Conservation (phyloP, 371 early-diverging fungal species). For the Apophysomyces variabilis region DNA sequence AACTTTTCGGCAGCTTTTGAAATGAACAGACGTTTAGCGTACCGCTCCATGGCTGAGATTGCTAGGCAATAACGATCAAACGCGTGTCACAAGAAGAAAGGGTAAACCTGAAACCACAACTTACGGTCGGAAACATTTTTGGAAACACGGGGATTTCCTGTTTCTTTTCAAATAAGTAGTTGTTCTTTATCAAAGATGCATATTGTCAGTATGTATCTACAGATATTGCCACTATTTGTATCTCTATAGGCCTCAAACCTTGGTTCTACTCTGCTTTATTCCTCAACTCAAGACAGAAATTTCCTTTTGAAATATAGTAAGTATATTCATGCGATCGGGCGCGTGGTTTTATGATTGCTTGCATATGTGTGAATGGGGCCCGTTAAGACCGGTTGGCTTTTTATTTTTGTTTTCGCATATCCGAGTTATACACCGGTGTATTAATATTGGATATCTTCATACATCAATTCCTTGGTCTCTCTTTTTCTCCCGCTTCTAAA, state of each 20-base stretch:
- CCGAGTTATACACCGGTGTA: slow-evolving; percentile 3
- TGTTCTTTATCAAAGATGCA: not conserved
- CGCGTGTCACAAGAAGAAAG: not conserved
- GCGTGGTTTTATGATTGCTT: slow-evolving; percentile 1
- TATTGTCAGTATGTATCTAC: not conserved
- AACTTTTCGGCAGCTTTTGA: slow-evolving; percentile 20
- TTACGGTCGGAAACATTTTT: not conserved
- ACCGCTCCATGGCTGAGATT: slow-evolving; percentile 13
- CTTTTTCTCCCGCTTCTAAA: not conserved
- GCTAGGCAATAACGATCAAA: not conserved
- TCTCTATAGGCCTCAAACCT: too few species aligned
- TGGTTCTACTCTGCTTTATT: not conserved
- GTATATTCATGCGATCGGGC: not conserved
- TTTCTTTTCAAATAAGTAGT: too few species aligned
- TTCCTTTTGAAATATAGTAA: not conserved
- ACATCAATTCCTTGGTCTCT: not conserved
- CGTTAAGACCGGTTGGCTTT: not conserved
- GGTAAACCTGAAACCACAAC: not conserved
- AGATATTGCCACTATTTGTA: too few species aligned
- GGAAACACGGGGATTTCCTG: not conserved
- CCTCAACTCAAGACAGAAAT: not conserved
- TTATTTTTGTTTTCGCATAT: not conserved
- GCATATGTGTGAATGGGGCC: not conserved
- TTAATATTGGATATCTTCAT: not conserved
- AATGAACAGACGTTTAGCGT: slow-evolving; percentile 14